Evolutionary conservation across 2,329 filamentous ascomycete species (phyloP), one percentile per base, ranked within the genome.

Genomic region (Diaporthe sp.): DNA sequence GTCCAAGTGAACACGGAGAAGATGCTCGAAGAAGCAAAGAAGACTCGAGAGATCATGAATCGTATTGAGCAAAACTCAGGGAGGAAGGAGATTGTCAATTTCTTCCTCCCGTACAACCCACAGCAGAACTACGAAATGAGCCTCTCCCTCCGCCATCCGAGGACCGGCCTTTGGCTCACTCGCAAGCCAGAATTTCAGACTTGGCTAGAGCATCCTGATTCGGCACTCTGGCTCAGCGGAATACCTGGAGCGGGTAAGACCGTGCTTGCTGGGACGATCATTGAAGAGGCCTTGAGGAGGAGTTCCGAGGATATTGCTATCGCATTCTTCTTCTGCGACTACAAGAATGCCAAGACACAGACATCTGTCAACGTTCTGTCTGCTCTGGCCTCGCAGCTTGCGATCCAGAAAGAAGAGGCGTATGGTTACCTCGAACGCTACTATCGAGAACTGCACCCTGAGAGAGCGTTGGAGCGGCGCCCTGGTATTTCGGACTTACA

Each of bases 261-360:
- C 0, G 78, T 82, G 1, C 73, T 82, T 13, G 79, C 80, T 7
- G 79, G 78, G 0, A 55, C 78, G 15, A 70, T 81, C 2, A 78
- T 81, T 39, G 63, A 81, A 55, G 76, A 77, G 9, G 76, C 78
- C 5, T 53, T 81, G 0, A 60, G 44, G 9, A 72, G 34, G 12
- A 76, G 47, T 49, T 76, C 72, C 4, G 49, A 73, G 6, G 71
- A 49, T 20, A 47, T 78, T n/a, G 78, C 76, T 4, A 75, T 60
- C 2, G 78, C 77, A 1, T 82, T 80, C 71, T 84, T 81, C 76
- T 84, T 82, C 63, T 84, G 82, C 72, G 81, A 83, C 72, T 83
- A 82, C 74, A 81, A 80, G 51, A 75, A 80, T 34, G 6, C 65
- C 3, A 63, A 73, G 17, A 79, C 78, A 1, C 78, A 78, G n/a